A percentile compares a stretch with the other conserved stretches of the same genome.
Evolutionary conservation across 192 early-diverging fungal species (phyloP).

Genomic region (Martensiomyces pterosporus): DNA sequence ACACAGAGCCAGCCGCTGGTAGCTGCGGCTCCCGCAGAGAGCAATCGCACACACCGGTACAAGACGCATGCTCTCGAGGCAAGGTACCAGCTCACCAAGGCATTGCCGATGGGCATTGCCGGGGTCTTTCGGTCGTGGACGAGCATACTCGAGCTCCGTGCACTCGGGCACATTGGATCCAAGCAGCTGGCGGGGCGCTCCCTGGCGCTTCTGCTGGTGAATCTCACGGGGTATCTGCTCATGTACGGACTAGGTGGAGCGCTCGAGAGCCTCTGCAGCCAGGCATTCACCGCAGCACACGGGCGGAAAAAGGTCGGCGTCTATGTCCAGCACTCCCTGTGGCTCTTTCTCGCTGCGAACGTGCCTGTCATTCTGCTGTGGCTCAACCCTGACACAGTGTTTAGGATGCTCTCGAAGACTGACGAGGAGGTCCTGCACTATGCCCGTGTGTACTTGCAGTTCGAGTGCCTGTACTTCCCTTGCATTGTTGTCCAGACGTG

Average conservation of each 20-base stretch:
- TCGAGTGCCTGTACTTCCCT: constrained; percentile 68
- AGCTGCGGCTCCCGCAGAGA: no score
- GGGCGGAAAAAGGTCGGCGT: constrained; percentile 57
- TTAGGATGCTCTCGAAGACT: constrained; percentile 71
- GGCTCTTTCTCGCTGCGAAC: constrained; percentile 54
- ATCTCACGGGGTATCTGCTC: constrained; percentile 71
- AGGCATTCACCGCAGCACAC: constrained; percentile 63
- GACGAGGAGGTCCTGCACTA: constrained; percentile 65
- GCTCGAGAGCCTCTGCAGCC: constrained; percentile 72
- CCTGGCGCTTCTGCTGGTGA: constrained; percentile 66
- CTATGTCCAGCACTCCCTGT: constrained; percentile 79
- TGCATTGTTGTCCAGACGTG: constrained; percentile 78
- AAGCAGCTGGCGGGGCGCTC: constrained; percentile 64
- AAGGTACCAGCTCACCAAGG: constrained; percentile 23
- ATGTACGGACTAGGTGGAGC: constrained; percentile 70
- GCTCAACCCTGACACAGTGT: constrained; percentile 39
- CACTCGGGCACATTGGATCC: constrained; percentile 59
- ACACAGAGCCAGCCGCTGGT: no score
- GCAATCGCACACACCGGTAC: no score
- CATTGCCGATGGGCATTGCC: constrained; percentile 57
- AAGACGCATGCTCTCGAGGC: no score
- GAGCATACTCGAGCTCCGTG: constrained; percentile 60
- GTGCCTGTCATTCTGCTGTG: constrained; percentile 25
- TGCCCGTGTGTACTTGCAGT: constrained; percentile 62
- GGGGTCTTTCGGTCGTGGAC: constrained; percentile 61